Base-by-base conservation (phyloP, 2,329 filamentous ascomycete species). In the Calonectria pteridis region DNA sequence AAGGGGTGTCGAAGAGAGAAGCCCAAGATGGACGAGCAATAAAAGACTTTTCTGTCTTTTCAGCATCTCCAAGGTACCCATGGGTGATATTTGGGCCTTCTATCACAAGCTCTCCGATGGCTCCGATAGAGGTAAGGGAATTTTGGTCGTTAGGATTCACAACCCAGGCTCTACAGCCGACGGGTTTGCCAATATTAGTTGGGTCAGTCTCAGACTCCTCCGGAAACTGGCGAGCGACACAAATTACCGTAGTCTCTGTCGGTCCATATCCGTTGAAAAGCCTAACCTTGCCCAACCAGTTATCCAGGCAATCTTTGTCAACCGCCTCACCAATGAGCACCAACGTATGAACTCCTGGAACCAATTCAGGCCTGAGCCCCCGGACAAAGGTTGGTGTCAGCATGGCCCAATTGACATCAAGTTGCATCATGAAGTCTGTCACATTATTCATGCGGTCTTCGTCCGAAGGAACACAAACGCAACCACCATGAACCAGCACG, bases 391-490 rank as follows among this genome's bases (percentile, higher is more conserved):
- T 58, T 4, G 69, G 69, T 3, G 69, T 71, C 35, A 67, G 4
- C 40, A 67, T 43, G 4, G n/a, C 49, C 46, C 58, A 58, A 26
- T 71, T 71, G 14, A 49, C 62, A 14, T 40, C 18, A 9, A 58
- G 28, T 16, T 14, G 33, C n/a, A 50, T n/a, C 5, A 71, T 59
- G 28, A 51, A 67, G 7, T 43, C 51, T 4, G 43, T n/a, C 1
- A 72, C 37, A 35, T 53, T 55, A 37, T 74, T 68, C 14, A 73
- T 40, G 4, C 66, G 66, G 13, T 67, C 55, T 9, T 40, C 28
- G 23, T 86, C 84, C 1, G 83, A 84, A 3, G 85, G 82, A 7
- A 86, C 79, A 50, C 84, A 86, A 3, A 87, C 78, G 49, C 82
- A 84, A 7, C 83, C 85, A 46, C 85, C 85, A n/a, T 78, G 73